Conservation (phyloP, 768 basidiomycete species). For the Rhizopogon vesiculosus region DNA sequence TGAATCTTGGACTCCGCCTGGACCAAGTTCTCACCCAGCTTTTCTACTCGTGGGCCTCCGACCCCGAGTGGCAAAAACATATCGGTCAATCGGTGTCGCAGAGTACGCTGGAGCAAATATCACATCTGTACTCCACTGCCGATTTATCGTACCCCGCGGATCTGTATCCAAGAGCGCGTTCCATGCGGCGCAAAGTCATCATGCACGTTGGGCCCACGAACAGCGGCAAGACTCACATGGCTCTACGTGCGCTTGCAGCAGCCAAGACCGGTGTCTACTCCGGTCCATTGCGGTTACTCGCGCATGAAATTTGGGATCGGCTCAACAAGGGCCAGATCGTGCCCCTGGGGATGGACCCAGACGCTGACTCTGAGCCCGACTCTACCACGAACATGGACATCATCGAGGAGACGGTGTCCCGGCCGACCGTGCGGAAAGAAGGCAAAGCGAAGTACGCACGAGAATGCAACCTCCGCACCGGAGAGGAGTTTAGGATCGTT, state of each 20-base stretch:
- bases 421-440: slow-evolving; percentile 24
- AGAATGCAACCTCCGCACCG: slow-evolving; percentile 83
- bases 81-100: slow-evolving; percentile 24
- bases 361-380: slow-evolving; percentile 32
- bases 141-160: slow-evolving; percentile 47
- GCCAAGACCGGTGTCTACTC: slow-evolving; percentile 77
- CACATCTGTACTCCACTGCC: slow-evolving; percentile 31
- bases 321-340: slow-evolving; percentile 88
- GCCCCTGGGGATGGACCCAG: slow-evolving; percentile 56
- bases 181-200: slow-evolving; percentile 69
- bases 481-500: slow-evolving; percentile 82
- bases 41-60: slow-evolving; percentile 53
- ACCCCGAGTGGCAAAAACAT: slow-evolving; percentile 21
- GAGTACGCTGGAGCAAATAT: slow-evolving; percentile 34
- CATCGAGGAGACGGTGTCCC: slow-evolving; percentile 14
- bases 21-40: slow-evolving; percentile 49
- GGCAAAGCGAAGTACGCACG: slow-evolving; percentile 51
- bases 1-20: slow-evolving; percentile 20
- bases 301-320: slow-evolving; percentile 91
- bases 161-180: slow-evolving; percentile 47
- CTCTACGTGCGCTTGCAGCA: slow-evolving; percentile 81
- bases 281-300: slow-evolving; percentile 87
- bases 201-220: slow-evolving; percentile 99
- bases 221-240: slow-evolving; percentile 94
- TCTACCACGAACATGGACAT: slow-evolving; percentile 29